phyloP scores from a whole-genome alignment of 139 green algal genomes.

The Auxenochlorella pyrenoidosa region DNA sequence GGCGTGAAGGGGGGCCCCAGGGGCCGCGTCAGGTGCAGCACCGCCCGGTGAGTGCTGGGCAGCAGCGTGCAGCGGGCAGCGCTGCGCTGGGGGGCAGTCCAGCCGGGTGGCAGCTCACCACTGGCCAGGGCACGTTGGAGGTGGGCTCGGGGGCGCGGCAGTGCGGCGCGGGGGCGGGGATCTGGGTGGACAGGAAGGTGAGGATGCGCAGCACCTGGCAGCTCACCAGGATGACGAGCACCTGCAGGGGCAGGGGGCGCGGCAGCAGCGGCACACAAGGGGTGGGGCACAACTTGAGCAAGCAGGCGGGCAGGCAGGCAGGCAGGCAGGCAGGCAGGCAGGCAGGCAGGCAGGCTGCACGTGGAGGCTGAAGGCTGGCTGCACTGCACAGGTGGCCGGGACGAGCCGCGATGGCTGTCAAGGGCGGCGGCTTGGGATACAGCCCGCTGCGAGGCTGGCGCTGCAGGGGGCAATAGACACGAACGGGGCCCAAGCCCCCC shows the following conservation, averaged over 20 bases:
- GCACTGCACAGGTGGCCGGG: background rate
- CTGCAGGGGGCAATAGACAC: too few species aligned
- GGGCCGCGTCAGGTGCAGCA: too few species aligned
- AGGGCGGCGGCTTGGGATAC: too few species aligned
- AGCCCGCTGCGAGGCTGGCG: too few species aligned
- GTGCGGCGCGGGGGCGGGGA: conserved; percentile 89
- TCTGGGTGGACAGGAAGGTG: conserved; percentile 85
- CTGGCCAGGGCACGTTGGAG: conserved; percentile 62
- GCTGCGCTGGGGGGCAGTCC: too few species aligned
- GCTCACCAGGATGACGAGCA: conserved; percentile 81
- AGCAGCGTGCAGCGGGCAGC: too few species aligned
- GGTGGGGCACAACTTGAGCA: background rate
- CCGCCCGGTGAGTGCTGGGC: too few species aligned
- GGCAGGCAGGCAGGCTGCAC: background rate
- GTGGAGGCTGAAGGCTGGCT: too few species aligned
- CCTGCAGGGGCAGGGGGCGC: background rate
- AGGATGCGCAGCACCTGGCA: conserved; percentile 89
- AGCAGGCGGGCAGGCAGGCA: background rate
- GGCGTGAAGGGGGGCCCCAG: too few species aligned
- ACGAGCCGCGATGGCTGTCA: too few species aligned
- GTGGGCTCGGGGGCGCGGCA: conserved; percentile 70
- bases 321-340: background rate
- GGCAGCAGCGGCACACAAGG: background rate
- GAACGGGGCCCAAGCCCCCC: too few species aligned
- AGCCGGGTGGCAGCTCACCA: background rate